These are phyloP conservation scores for Sporothrix mexicana DNA, from an alignment of 2,329 filamentous ascomycete species.

Conservation along the genomic window DNA sequence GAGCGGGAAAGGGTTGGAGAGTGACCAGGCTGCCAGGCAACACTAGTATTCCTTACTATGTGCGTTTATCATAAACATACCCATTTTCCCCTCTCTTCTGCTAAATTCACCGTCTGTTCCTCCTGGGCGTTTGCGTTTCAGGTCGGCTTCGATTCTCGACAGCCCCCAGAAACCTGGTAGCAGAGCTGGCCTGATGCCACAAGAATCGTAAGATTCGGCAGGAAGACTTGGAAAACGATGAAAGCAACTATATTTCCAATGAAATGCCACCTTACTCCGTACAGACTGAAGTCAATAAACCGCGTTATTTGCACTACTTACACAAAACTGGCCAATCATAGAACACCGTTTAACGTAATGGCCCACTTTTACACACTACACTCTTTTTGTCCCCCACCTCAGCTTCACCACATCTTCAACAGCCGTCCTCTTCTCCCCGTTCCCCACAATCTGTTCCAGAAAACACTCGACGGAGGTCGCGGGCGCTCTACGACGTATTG, in stretches of 20 bases:
- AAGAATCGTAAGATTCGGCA: slow-evolving; percentile 27
- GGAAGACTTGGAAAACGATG: background rate
- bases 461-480: background rate
- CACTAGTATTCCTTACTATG: background rate
- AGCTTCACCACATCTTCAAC: background rate
- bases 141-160: background rate
- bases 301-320: background rate
- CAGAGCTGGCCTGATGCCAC: slow-evolving; percentile 29
- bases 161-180: slow-evolving; percentile 27
- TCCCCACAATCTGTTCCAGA: background rate
- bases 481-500: background rate
- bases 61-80: background rate
- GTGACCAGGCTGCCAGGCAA: too few relatives aligned
- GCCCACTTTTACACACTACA: background rate
- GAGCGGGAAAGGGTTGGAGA: background rate
- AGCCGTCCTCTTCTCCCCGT: background rate
- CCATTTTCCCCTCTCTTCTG: background rate
- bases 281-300: background rate
- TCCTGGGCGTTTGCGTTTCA: slow-evolving; percentile 30
- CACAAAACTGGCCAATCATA: slow-evolving; percentile 4
- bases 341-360: background rate
- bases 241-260: background rate
- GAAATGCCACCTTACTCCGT: background rate
- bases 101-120: background rate
- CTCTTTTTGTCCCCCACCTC: background rate